phyloP scores from a whole-genome alignment of 345 rosid species.

The Linum lewisii region DNA sequence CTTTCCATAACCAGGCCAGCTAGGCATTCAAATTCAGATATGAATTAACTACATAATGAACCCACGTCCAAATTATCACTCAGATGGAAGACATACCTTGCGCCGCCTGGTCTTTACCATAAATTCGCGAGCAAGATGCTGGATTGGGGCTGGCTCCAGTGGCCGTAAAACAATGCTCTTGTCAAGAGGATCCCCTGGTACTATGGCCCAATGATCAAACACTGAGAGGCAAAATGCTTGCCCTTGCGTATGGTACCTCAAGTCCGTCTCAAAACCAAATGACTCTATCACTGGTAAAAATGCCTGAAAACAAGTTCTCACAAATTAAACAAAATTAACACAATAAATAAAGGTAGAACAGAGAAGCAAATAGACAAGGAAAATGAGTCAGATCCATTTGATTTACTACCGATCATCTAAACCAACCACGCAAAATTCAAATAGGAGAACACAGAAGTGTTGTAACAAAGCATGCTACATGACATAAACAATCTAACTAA shows the following conservation, averaged over 20 bases:
- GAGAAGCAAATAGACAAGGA: too few relatives aligned
- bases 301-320: conserved; percentile 38
- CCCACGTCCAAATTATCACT: background rate
- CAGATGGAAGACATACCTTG: conserved; percentile 34
- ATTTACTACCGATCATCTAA: too few relatives aligned
- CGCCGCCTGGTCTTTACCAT: conserved; percentile 85
- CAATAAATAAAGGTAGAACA: background rate
- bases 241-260: conserved; percentile 87
- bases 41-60: too few relatives aligned
- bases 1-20: too few relatives aligned
- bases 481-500: too few relatives aligned
- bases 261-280: conserved; percentile 86
- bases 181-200: conserved; percentile 95
- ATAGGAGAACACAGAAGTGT: too few relatives aligned
- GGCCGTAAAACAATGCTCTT: conserved; percentile 74
- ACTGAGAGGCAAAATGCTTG: conserved; percentile 74
- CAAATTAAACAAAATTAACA: background rate
- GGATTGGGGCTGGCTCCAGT: conserved; percentile 84
- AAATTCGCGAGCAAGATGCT: conserved; percentile 84
- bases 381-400: too few relatives aligned
- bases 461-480: too few relatives aligned
- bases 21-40: too few relatives aligned
- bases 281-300: conserved; percentile 84
- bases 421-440: too few relatives aligned
- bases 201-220: conserved; percentile 90